Conservation (phyloP, 257 asterid genomes). For the Eustoma russellianum region DNA sequence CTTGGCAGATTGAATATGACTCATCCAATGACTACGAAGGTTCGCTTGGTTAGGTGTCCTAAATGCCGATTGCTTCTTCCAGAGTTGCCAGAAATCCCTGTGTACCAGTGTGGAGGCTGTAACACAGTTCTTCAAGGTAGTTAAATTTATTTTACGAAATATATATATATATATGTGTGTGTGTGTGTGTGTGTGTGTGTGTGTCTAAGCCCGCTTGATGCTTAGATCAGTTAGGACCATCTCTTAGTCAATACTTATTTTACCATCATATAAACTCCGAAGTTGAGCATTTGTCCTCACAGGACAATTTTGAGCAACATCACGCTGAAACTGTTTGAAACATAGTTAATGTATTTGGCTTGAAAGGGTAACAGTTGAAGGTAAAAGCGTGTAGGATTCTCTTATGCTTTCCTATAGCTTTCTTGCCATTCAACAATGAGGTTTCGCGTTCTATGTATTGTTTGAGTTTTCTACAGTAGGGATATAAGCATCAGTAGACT, state of each 20-base stretch:
- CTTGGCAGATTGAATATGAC: constrained; percentile 25
- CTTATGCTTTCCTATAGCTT: not conserved
- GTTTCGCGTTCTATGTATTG: not conserved
- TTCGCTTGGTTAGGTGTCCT: constrained; percentile 79
- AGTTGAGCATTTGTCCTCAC: no score
- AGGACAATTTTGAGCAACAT: no score
- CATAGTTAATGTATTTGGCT: no score
- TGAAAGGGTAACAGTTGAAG: not conserved
- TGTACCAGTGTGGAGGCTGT: constrained; percentile 86
- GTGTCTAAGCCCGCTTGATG: no score
- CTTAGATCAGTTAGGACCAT: no score
- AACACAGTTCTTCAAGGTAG: constrained; percentile 66
- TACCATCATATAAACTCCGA: no score
- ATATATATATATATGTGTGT: no score
- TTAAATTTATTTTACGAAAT: not conserved
- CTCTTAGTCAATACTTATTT: no score
- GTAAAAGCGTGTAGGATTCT: not conserved
- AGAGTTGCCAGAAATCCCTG: constrained; percentile 44
- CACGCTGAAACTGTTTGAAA: no score
- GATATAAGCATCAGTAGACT: no score
- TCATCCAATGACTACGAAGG: constrained; percentile 30
- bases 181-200: no score
- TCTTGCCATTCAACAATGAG: not conserved
- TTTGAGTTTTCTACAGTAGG: no score
- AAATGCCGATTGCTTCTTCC: constrained; percentile 49